Base-by-base conservation (phyloP, 352 stramenopile species). In the Sclerospora graminicola region DNA sequence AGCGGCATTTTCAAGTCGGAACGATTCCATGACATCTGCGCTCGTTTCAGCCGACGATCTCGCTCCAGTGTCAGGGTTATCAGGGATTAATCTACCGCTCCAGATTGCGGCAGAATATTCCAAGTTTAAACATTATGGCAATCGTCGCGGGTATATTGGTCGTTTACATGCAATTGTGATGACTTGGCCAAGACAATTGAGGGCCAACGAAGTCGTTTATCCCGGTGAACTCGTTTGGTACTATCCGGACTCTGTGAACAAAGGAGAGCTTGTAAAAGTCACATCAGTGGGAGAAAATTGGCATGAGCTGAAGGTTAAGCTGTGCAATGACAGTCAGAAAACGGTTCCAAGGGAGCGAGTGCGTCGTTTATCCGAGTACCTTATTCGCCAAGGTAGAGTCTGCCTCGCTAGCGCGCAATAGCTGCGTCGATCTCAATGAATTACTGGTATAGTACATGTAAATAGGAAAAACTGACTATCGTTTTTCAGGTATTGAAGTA, bases 81-180 rank as follows among this genome's bases (percentile, higher is more conserved):
- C 50, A 2, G 67, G 69, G 9, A 74, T 57, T 21, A 51, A 62
- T 5, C 51, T 80, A 29, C 62, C 67, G 6, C 45, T 69, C 13
- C 67, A 80, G 21, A 24, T 81, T 44, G 56, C 65, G 33, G 66
- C 65, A 0, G 50, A 56, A 27, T 76, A 62, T 32, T 58, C 59
- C 14, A 65, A 58, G 37, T 81, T 81, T 28, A 26, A 35, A 26
- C 60, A 69, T 35, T 63, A 57, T 21, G 51, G 51, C 5, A 57
- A 58, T 20, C 57, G 48, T 15, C 60, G 45, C 29, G 63, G 66
- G 9, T 78, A 74, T 31, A 24, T 47, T 40, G 69, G 69, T 10
- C 29, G 63, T 5, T 27, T 81, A 8, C 46, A 59, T 9, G 45
- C 49, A 1, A 66, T 74, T 33, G 48, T 81, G 4, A 33, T 81